A percentile compares a stretch with the other conserved stretches of the same genome.
Evolutionary conservation across 1,139 yeast genomes (phyloP).

Genomic region (Lodderomyces oxycetoniae): DNA sequence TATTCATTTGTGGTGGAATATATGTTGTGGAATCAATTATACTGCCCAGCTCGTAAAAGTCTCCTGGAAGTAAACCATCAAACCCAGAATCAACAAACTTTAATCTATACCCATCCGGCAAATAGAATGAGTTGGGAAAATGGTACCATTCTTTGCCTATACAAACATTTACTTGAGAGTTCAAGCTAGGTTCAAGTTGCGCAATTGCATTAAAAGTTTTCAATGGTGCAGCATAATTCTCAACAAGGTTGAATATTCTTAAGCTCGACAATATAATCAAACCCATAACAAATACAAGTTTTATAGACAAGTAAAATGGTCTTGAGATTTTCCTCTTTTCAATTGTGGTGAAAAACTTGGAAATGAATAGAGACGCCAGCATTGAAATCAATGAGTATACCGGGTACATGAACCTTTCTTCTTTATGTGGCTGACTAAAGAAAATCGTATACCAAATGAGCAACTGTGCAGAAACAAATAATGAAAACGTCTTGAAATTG

Average conservation of each 20-base stretch:
- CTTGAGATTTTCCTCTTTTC: constrained; percentile 3
- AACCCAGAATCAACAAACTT: constrained; percentile 73
- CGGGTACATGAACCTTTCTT: constrained; percentile 87
- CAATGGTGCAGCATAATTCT: constrained; percentile 61
- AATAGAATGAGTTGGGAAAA: constrained; percentile 80
- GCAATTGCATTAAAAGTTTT: constrained; percentile 14
- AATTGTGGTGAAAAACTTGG: constrained; percentile 19
- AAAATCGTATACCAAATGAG: constrained; percentile 66
- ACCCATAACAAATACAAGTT: constrained; percentile 2
- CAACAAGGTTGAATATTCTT: constrained; percentile 39
- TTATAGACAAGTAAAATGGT: not conserved
- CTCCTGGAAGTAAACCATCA: constrained; percentile 85
- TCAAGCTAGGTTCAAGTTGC: constrained; percentile 9
- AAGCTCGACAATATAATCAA: constrained; percentile 26
- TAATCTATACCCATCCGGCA: constrained; percentile 57
- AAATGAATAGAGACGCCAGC: constrained; percentile 54
- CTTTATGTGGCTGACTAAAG: constrained; percentile 81
- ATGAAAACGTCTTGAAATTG: constrained; percentile 10
- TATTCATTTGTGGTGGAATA: constrained; percentile 67
- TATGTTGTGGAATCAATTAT: constrained; percentile 29
- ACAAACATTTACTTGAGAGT: constrained; percentile 49
- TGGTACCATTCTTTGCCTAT: constrained; percentile 95
- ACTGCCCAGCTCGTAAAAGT: constrained; percentile 49
- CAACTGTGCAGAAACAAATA: constrained; percentile 30
- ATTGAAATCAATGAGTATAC: constrained; percentile 65